A percentile compares a stretch with the other conserved stretches of the same genome.
phyloP scores from a whole-genome alignment of 208 protist species.

The Leishmania braziliensis region DNA sequence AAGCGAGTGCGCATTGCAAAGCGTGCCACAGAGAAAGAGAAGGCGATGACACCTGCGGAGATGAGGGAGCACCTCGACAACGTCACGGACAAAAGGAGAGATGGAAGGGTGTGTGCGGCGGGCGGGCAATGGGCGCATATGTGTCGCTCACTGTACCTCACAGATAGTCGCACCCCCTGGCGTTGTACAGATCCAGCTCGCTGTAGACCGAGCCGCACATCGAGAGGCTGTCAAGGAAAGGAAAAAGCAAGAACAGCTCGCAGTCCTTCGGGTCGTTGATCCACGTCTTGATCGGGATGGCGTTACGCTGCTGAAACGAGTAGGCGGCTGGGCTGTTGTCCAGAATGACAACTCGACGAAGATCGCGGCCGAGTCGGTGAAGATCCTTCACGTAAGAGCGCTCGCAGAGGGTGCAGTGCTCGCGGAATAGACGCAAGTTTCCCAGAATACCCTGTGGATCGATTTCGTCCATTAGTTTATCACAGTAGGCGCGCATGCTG shows the following conservation, averaged over 20 bases:
- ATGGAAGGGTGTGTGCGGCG: neutral
- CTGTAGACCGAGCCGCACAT: slow-evolving; percentile 53
- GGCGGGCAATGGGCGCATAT: neutral
- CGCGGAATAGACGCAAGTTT: slow-evolving; percentile 48
- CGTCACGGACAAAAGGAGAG: neutral
- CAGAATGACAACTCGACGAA: slow-evolving; percentile 50
- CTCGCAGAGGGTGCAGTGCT: slow-evolving; percentile 55
- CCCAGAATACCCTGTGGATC: slow-evolving; percentile 51
- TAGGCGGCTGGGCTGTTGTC: slow-evolving; percentile 75
- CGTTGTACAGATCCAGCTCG: slow-evolving; percentile 55
- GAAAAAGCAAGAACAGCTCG: slow-evolving; percentile 51
- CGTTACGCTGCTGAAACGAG: slow-evolving; percentile 76
- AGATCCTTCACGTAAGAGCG: slow-evolving; percentile 70
- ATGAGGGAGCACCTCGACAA: neutral
- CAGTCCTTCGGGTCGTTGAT: slow-evolving; percentile 59
- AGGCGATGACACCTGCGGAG: neutral
- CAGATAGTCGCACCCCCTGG: slow-evolving; percentile 20
- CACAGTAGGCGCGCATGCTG: slow-evolving; percentile 53
- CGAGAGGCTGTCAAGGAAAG: slow-evolving; percentile 43
- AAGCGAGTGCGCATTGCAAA: neutral
- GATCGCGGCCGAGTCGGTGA: slow-evolving; percentile 43
- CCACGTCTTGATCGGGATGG: slow-evolving; percentile 66
- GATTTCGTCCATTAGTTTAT: slow-evolving; percentile 51
- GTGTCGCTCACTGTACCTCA: neutral
- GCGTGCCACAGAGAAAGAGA: neutral